Evolutionary conservation across 2,329 filamentous ascomycete species (phyloP), one percentile per base, ranked within the genome.

Genomic region (Scytalidium sp.): DNA sequence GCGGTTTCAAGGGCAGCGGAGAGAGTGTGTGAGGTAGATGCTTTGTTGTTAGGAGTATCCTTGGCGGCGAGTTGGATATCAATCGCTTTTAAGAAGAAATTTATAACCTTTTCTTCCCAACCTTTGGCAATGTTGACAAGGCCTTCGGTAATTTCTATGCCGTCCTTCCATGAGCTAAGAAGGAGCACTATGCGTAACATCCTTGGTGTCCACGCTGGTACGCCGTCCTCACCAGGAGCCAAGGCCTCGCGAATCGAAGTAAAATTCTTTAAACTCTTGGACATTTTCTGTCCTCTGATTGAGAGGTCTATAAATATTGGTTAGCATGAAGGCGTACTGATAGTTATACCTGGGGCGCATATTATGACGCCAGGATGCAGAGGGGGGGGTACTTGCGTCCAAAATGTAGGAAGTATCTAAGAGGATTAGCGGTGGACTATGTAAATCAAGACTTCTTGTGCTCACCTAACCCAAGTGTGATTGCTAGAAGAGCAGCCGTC

Each of bases 241-340:
- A 96, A 72, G 0, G 90, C 90, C 63, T 93, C 87, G 21, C 90
- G 81, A 54, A 96, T 94, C 0, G 92, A 96, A 25, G 89, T 90
- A 68, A 96, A 96, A 68, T 96, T 96, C 74, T 96, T 96, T 49
- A 96, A 71, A 19, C 84, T 90, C 69, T 96, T 96, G 53, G 86
- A 91, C 92, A 96, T 96, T 68, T 96, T 96, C 22, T 85, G 89
- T 0, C 91, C 91, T 20, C 86, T 83, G 46, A 96, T 96, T 5
- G 83, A 86, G 42, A 96, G 66, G 62, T 11, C 45, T 41, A 25
- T 46, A 10, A 46, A 19, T 46, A 71, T 64, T 96, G 92, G n/a
- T n/a, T n/a, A n/a, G n/a, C n/a, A n/a, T n/a, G n/a, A n/a, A n/a
- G n/a, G n/a, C 45, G 64, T 49, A 43, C 88, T 85, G n/a, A n/a